phyloP scores from a whole-genome alignment of 2,329 filamentous ascomycete species.

The Xylariaceae sp. region DNA sequence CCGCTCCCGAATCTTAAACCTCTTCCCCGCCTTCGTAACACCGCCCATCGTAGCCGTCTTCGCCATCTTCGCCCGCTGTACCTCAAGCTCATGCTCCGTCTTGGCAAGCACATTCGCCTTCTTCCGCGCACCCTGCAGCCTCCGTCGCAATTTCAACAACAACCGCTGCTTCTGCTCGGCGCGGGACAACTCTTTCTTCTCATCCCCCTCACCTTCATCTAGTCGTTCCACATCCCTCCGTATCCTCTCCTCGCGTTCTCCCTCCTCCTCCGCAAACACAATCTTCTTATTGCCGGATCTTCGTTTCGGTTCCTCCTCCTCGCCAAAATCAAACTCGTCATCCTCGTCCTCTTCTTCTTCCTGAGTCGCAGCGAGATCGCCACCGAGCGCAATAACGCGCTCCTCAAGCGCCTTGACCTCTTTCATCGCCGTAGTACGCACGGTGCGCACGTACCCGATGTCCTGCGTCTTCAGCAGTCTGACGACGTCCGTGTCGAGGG shows the following conservation, averaged over 20 bases:
- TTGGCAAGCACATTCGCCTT: slow-evolving; percentile 51
- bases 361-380: slow-evolving; percentile 24
- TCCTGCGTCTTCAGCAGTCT: slow-evolving; percentile 66
- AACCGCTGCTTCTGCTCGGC: slow-evolving; percentile 39
- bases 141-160: slow-evolving; percentile 41
- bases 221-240: slow-evolving; percentile 18
- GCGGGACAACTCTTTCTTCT: slow-evolving; percentile 33
- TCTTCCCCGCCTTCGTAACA: slow-evolving; percentile 54
- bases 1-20: slow-evolving; percentile 57
- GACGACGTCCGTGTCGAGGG: slow-evolving; percentile 52
- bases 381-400: slow-evolving; percentile 44
- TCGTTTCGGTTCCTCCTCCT: slow-evolving; percentile 20
- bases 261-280: slow-evolving; percentile 42
- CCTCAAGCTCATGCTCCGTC: slow-evolving; percentile 52
- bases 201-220: slow-evolving; percentile 30
- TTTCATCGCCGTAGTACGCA: slow-evolving; percentile 54
- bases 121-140: slow-evolving; percentile 47
- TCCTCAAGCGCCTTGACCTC: slow-evolving; percentile 53
- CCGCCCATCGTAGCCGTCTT: slow-evolving; percentile 59
- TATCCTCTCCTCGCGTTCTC: slow-evolving; percentile 34
- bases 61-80: slow-evolving; percentile 58
- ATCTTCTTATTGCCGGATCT: slow-evolving; percentile 39
- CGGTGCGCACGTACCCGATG: slow-evolving; percentile 58
- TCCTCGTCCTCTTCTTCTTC: slow-evolving; percentile 29
- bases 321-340: slow-evolving; percentile 31